Conservation (phyloP, 2,329 filamentous ascomycete genomes). For the Diplodia corticola region DNA sequence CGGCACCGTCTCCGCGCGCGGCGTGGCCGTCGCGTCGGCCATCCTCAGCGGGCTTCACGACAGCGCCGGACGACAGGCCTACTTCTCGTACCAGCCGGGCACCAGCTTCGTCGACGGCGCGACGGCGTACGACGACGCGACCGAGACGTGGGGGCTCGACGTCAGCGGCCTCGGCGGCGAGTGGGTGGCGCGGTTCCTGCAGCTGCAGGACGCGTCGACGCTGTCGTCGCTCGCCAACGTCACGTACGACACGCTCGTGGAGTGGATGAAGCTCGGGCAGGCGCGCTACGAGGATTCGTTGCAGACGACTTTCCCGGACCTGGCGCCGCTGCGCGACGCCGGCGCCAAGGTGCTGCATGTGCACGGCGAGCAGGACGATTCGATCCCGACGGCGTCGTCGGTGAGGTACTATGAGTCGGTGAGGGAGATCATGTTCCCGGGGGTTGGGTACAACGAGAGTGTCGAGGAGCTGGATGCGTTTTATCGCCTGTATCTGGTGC, state of each 20-base stretch:
- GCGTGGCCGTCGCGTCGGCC: constrained; percentile 29
- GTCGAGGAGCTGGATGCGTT: constrained; percentile 50
- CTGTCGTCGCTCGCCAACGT: constrained; percentile 36
- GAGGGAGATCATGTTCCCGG: constrained; percentile 51
- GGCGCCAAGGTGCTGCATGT: constrained; percentile 60
- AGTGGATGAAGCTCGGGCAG: constrained; percentile 55
- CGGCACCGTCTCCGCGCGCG: constrained; percentile 36
- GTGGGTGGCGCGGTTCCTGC: constrained; percentile 45
- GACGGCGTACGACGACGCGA: constrained; percentile 38
- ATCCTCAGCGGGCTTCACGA: constrained; percentile 43
- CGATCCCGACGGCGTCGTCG: constrained; percentile 55
- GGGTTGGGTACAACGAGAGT: constrained; percentile 41
- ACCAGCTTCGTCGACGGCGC: constrained; percentile 37
- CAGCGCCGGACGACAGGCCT: constrained; percentile 42
- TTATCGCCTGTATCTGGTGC: constrained; percentile 58
- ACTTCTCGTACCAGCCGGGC: constrained; percentile 42
- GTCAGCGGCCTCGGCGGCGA: constrained; percentile 41
- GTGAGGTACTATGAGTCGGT: constrained; percentile 59
- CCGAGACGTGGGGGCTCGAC: constrained; percentile 34
- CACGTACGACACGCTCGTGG: constrained; percentile 58
- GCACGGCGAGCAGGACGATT: constrained; percentile 57
- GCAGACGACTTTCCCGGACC: constrained; percentile 57
- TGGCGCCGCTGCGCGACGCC: constrained; percentile 50
- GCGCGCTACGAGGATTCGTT: constrained; percentile 51
- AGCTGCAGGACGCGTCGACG: constrained; percentile 26